These are phyloP conservation scores for Sporobolomyces pararoseus DNA, from an alignment of 768 basidiomycete species.

Conservation along the genomic window DNA sequence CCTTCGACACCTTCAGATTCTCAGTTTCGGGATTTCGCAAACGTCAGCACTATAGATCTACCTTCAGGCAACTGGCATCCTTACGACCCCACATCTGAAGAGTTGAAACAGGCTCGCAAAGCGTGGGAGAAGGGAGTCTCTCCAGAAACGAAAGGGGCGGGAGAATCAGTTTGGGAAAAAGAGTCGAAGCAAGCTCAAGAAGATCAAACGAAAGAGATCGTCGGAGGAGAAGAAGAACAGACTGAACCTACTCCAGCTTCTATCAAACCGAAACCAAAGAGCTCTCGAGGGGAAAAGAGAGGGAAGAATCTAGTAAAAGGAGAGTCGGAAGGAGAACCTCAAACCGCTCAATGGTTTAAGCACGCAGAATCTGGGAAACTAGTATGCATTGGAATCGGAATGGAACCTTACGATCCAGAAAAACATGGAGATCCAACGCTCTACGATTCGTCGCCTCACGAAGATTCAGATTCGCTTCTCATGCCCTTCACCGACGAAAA, in stretches of 20 bases:
- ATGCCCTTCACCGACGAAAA: not conserved
- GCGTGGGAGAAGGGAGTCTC: not conserved
- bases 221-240: not conserved
- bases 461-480: not conserved
- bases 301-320: not conserved
- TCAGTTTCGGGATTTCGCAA: not conserved
- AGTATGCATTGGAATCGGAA: not conserved
- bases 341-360: constrained; percentile 5
- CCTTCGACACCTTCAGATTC: no score
- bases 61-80: not conserved
- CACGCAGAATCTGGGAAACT: not conserved
- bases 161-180: not conserved
- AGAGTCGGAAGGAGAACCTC: not conserved
- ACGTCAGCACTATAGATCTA: not conserved
- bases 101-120: not conserved
- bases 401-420: constrained; percentile 1
- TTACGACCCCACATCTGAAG: not conserved
- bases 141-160: not conserved
- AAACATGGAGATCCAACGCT: constrained; percentile 18
- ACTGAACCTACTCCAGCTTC: not conserved
- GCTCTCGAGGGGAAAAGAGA: not conserved
- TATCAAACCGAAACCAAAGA: constrained; percentile 1
- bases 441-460: constrained; percentile 16
- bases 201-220: not conserved
- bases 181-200: not conserved